phyloP scores from a whole-genome alignment of 2,329 filamentous ascomycete genomes.

The Dactylellina cionopaga region DNA sequence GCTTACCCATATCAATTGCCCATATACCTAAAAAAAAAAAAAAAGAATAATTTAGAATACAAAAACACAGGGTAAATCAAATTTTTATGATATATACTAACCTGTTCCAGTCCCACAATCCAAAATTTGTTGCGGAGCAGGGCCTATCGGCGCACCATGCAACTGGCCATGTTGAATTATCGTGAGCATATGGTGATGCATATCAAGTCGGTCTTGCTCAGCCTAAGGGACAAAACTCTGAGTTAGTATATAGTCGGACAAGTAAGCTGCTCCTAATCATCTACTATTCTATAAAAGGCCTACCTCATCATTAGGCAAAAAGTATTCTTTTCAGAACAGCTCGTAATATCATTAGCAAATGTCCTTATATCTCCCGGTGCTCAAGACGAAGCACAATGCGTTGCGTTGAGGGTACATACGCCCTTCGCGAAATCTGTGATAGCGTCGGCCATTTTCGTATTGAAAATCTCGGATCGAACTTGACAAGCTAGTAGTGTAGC shows the following conservation, averaged over 20 bases:
- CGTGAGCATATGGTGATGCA: conserved; percentile 78
- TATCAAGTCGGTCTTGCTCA: conserved; percentile 81
- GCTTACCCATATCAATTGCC: conserved; percentile 65
- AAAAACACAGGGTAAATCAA: too few relatives aligned
- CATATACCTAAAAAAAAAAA: conserved; percentile 52
- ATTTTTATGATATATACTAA: conserved; percentile 10
- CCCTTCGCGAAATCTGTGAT: conserved; percentile 65
- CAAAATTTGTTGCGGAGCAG: conserved; percentile 43
- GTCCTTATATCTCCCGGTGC: conserved; percentile 11
- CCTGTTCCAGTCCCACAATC: conserved; percentile 55
- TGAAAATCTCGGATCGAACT: conserved; percentile 64
- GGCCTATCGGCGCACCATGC: conserved; percentile 12
- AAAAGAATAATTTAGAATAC: not conserved
- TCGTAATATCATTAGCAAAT: conserved; percentile 45
- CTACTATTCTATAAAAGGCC: not conserved
- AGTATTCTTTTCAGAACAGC: conserved; percentile 17
- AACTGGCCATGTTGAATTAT: conserved; percentile 28
- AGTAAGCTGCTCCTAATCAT: not conserved
- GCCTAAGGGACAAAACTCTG: conserved; percentile 59
- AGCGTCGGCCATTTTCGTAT: conserved; percentile 65
- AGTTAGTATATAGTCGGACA: not conserved
- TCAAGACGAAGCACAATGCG: conserved; percentile 55
- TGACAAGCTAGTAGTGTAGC: conserved; percentile 59
- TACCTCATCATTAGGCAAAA: conserved; percentile 46
- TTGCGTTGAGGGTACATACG: conserved; percentile 51